Evolutionary conservation across 2,329 filamentous ascomycete species (phyloP), one percentile per base, ranked within the genome.

Genomic region (Talaromyces sp.): DNA sequence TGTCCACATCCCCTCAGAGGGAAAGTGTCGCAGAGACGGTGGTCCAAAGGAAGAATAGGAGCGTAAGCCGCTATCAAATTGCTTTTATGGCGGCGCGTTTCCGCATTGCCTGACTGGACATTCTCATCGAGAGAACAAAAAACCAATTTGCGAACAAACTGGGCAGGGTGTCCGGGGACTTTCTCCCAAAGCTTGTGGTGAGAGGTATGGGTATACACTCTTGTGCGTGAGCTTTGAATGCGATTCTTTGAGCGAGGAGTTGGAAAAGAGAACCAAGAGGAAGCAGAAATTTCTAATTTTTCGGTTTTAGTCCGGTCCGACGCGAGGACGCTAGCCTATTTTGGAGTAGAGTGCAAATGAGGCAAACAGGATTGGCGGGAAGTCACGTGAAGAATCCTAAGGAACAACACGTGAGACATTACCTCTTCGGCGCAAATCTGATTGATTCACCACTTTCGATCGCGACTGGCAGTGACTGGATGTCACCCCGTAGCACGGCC

Each of bases 11-110:
- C 49, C 10, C 33, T 19, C 31, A 6, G 6, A 27, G 45, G 39
- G 22, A 41, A 4, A 43, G 54, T 50, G 60, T 62, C 52, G 64
- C 81, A 81, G 82, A 82, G 81, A 50, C 19, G 9, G 45, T 76
- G 80, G 74, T 80, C 76, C 72, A 64, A 67, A 64, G 69, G 72
- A 71, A 73, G 70, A 70, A 71, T 73, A 71, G 85, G 83, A 84
- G 87, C 87, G 87, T 92, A 81, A 93, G 90, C 92, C 92, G 91
- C 93, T 80, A 76, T 85, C 78, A 84, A 79, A 76, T 86, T 93
- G 93, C 93, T 96, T 96, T 89, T 97, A 93, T 96, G 94, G 93
- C 93, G 93, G 92, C 92, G 93, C 92, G 91, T 97, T 96, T 96
- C 92, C 92, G 92, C 93, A 86, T 79, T 81, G 76, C 79, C 82